Evolutionary conservation across 768 basidiomycete species (phyloP), one percentile per base, ranked within the genome.

Genomic region (Hebeloma cylindrosporum): DNA sequence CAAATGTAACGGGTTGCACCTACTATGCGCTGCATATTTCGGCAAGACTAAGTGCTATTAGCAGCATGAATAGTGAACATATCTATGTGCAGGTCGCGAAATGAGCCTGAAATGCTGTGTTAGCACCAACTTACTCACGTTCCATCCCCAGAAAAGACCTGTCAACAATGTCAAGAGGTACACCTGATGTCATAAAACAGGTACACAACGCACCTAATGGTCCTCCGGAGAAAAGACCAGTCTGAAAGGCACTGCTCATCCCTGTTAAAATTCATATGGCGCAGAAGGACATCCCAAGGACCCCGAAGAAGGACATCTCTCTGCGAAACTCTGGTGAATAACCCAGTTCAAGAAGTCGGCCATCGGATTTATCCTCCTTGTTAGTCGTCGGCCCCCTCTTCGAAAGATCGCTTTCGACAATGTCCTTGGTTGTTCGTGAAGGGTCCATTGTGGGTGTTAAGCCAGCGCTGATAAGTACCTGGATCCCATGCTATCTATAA

Each of bases 131-230:
- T 27, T n/a, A 51, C 51, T 16, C 47, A 78, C 79, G 52, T 81
- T 80, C 79, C 79, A 80, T 7, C 77, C 79, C 78, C 79, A 80
- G 57, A 81, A 80, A 48, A 80, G 59, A 1, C 66, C 64, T 64
- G 30, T 36, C 7, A 10, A 4, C 14, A 16, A 36, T 20, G 26
- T 25, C 21, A 43, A n/a, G 9, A 42, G n/a, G n/a, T n/a, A n/a
- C n/a, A n/a, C n/a, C 22, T 5, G 16, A 23, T 27, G n/a, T 16
- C 34, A n/a, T 10, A 40, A 27, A 25, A 35, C 11, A 27, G 10
- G 25, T 3, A 18, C 18, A 18, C 28, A 20, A 34, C 47, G 16
- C 21, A 62, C 79, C 77, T 21, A 80, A 56, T 3, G 79, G 78
- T 4, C 78, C 79, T 1, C 79, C 78, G 31, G 76, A 79, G 57